Conservation (phyloP, 73 alveolate species). For the Symbiodinium natans region DNA sequence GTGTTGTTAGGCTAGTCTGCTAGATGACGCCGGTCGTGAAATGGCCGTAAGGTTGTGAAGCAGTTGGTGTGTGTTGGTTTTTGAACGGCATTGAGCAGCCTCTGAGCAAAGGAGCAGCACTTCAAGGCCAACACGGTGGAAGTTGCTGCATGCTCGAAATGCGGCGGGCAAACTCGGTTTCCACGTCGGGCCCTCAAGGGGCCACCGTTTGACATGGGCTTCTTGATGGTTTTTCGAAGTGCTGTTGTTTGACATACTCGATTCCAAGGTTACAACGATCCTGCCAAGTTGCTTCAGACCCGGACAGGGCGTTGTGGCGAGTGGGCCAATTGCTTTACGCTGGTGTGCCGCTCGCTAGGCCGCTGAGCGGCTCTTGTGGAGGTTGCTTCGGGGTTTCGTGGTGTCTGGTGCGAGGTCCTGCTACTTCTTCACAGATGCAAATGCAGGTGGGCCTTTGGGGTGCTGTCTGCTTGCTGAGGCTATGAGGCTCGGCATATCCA, state of each 20-base stretch:
- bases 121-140: constrained; percentile 56
- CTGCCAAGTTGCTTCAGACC: constrained; percentile 97
- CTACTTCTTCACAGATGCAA: neutral
- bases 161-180: constrained; percentile 86
- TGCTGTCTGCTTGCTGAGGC: neutral
- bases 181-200: constrained; percentile 24
- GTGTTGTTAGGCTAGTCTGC: too few relatives aligned
- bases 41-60: too few relatives aligned
- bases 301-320: constrained; percentile 98
- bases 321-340: constrained; percentile 98
- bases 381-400: neutral
- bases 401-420: constrained; percentile 1
- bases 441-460: neutral
- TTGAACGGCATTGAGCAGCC: neutral
- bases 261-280: constrained; percentile 96
- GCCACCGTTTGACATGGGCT: neutral
- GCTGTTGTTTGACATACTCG: neutral
- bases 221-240: too few relatives aligned
- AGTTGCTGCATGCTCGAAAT: constrained; percentile 42
- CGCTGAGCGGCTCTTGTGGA: neutral
- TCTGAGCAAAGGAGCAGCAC: constrained; percentile 43
- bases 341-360: constrained; percentile 96
- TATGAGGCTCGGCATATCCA: constrained; percentile 96
- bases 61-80: neutral
- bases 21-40: too few relatives aligned